Conservation (phyloP, 2,329 filamentous ascomycete species). For the Neofusicoccum sp. region DNA sequence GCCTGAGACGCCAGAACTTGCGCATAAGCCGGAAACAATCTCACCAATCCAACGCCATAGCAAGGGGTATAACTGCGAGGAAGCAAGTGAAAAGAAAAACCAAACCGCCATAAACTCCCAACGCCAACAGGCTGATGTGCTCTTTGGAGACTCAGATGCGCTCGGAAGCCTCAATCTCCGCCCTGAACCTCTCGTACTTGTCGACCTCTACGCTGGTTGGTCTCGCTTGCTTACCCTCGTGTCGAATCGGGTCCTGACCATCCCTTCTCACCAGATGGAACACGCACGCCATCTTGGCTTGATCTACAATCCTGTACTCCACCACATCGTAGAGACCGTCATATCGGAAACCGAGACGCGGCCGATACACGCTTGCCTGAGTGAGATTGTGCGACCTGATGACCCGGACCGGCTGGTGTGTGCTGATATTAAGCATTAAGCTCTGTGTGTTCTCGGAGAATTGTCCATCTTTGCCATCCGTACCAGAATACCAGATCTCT, state of each 20-base stretch:
- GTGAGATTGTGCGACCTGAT: slow-evolving; percentile 46
- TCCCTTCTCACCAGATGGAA: slow-evolving; percentile 48
- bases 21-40: too few species aligned
- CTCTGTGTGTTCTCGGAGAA: slow-evolving; percentile 41
- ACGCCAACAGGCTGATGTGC: not conserved
- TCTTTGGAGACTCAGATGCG: not conserved
- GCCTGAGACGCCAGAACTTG: too few species aligned
- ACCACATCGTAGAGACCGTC: slow-evolving; percentile 57
- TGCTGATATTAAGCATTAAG: slow-evolving; percentile 41
- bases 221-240: slow-evolving; percentile 37
- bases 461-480: slow-evolving; percentile 35
- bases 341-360: slow-evolving; percentile 53
- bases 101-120: not conserved
- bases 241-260: slow-evolving; percentile 50
- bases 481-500: slow-evolving; percentile 53
- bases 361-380: slow-evolving; percentile 42
- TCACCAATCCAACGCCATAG: too few species aligned
- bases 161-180: slow-evolving; percentile 1
- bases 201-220: slow-evolving; percentile 43
- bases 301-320: slow-evolving; percentile 39
- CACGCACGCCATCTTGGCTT: slow-evolving; percentile 41
- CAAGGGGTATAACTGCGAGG: not conserved
- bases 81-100: not conserved
- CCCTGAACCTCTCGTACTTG: slow-evolving; percentile 9
- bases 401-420: slow-evolving; percentile 48